A percentile compares a stretch with the other conserved stretches of the same genome.
These are phyloP conservation scores for Flaveria linearis DNA, from an alignment of 129 eudicot genomes.

Conservation along the genomic window DNA sequence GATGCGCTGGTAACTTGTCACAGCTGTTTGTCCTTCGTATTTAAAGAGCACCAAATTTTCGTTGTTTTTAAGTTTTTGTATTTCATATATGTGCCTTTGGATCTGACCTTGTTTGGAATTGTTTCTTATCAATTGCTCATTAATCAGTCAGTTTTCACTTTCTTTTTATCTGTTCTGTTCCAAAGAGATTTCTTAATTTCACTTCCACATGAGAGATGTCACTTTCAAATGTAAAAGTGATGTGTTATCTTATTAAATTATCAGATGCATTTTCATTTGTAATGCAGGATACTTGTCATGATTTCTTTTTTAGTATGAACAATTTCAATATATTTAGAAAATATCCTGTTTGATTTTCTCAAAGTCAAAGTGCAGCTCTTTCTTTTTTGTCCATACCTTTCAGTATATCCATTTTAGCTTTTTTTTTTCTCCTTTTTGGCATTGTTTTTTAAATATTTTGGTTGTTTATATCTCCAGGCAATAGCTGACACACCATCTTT, in stretches of 20 bases:
- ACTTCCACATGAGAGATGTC: background rate
- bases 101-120: no score
- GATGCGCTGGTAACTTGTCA: no score
- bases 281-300: constrained; percentile 11
- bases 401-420: background rate
- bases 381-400: background rate
- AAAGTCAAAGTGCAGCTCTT: no score
- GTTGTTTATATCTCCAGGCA: constrained; percentile 52
- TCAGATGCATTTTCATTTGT: background rate
- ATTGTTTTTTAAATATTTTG: constrained; percentile 12
- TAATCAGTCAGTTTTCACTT: background rate
- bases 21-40: no score
- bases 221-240: background rate
- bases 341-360: no score
- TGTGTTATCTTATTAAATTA: background rate
- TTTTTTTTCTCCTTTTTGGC: background rate
- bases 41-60: no score
- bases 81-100: no score
- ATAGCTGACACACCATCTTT: constrained; percentile 98
- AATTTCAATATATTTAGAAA: background rate
- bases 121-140: no score
- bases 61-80: background rate
- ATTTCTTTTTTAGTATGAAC: background rate
- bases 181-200: background rate
- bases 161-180: background rate